A percentile compares a stretch with the other conserved stretches of the same genome.
Conservation (phyloP, 2,329 filamentous ascomycete genomes). For the Cordyceps tenuipes region DNA sequence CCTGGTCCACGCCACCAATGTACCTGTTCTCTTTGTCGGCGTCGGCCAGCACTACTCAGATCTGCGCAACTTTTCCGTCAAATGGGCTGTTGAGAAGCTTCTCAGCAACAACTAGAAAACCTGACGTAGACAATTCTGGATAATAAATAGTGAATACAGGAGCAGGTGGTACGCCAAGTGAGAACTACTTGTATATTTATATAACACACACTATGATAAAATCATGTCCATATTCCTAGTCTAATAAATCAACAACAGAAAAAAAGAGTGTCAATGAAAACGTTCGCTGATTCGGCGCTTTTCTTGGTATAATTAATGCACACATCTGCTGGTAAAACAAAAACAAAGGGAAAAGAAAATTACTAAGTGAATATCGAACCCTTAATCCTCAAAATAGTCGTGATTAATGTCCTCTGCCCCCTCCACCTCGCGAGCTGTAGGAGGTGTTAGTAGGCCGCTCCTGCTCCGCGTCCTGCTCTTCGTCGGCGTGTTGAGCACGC, state of each 20-base stretch:
- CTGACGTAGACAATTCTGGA: background rate
- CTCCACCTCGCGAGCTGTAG: constrained; percentile 49
- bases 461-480: too few species aligned
- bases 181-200: background rate
- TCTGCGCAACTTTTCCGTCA: constrained; percentile 59
- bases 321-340: constrained; percentile 14
- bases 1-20: constrained; percentile 94
- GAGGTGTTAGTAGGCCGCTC: constrained; percentile 82
- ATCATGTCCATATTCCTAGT: background rate
- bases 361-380: constrained; percentile 1
- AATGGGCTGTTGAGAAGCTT: constrained; percentile 61
- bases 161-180: background rate
- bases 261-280: constrained; percentile 1
- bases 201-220: background rate
- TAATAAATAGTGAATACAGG: background rate
- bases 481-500: constrained; percentile 36
- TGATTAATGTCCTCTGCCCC: constrained; percentile 46
- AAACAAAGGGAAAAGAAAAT: constrained; percentile 20
- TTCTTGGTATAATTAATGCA: background rate
- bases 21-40: constrained; percentile 88
- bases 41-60: constrained; percentile 63
- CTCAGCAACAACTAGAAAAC: constrained; percentile 38
- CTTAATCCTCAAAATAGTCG: constrained; percentile 45
- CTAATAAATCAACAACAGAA: constrained; percentile 3
- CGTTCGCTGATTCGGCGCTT: background rate